Evolutionary conservation across 805 yeast species (phyloP), one percentile per base, ranked within the genome.

Genomic region (Candida hungchunana): DNA sequence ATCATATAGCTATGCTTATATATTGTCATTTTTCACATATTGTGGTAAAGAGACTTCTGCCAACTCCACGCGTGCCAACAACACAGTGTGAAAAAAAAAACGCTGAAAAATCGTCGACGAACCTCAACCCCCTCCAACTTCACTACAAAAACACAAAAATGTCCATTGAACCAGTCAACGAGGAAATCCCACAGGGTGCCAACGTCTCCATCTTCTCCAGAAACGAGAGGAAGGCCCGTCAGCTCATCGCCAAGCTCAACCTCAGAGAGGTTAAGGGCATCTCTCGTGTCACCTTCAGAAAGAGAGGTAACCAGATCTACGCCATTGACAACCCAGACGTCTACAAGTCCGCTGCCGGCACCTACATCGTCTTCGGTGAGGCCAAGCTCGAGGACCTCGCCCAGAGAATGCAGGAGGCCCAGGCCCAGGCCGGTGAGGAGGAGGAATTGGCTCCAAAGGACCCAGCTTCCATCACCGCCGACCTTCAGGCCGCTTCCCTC

Each of bases 341-440:
- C 44, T 90, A 73, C 95, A 86, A 76, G 70, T 81, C 96, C 46
- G 83, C 94, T 60, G 73, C 78, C 46, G 96, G 97, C 63, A 82
- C 95, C 55, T 93, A 84, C 75, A 81, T 90, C 56, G 97, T 90
- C 53, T 89, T 90, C 58, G 98, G 98, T 71, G 97, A 89, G 71
- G 95, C 96, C 62, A 85, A 87, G 77, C 83, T 85, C 54, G 97
- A 90, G 67, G 96, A 90, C 73, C 71, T 88, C 67, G 79, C 81
- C 70, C 80, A 85, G 69, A 81, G 88, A 75, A 75, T 84, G 67
- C 84, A 81, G 64, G 84, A 84, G 59, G 85, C 85, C 50, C 84
- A 80, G 66, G 78, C 75, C 31, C 46, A 48, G 44, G 51, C 48
- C 32, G 53, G 42, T 26, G 50, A 44, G 37, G 65, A 72, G 39